Percentiles rank a stretch among this genome's conserved stretches.
These are phyloP conservation scores for Exidia glandulosa DNA, from an alignment of 768 basidiomycete genomes.

Conservation along the genomic window DNA sequence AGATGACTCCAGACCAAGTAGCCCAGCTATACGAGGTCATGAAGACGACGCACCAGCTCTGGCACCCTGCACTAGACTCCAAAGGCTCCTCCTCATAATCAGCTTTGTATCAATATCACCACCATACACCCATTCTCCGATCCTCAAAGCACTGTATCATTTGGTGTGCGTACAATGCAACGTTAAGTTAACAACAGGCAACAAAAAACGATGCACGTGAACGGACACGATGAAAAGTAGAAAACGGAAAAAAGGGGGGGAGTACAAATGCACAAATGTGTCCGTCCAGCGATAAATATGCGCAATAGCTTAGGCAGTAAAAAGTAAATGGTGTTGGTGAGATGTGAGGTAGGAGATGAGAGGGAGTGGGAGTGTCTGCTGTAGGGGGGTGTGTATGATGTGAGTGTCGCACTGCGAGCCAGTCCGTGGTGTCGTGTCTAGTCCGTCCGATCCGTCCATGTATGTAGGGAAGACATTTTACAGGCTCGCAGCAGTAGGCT, in stretches of 20 bases:
- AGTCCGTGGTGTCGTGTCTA: neutral
- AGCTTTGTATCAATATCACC: conserved; percentile 48
- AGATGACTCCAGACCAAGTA: conserved; percentile 88
- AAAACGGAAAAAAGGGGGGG: no score
- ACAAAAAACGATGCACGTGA: no score
- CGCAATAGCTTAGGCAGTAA: no score
- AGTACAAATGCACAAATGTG: no score
- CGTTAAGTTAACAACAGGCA: no score
- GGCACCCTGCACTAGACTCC: conserved; percentile 52
- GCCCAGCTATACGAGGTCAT: conserved; percentile 92
- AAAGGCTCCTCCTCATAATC: no score
- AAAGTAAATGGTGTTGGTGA: no score
- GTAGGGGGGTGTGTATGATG: conserved; percentile 12
- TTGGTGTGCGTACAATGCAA: no score
- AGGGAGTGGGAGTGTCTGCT: conserved; percentile 13
- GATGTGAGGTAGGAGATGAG: neutral
- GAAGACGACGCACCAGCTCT: conserved; percentile 81
- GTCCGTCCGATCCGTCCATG: neutral
- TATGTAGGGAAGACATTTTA: conserved; percentile 10
- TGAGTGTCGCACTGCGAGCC: conserved; percentile 21
- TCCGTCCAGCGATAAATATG: no score
- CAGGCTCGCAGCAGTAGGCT: conserved; percentile 22
- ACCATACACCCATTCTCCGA: no score
- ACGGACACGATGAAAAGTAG: no score
- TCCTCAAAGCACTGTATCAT: no score